Base-by-base conservation (phyloP, 441 rosid species). In the Biscutella auriculata region DNA sequence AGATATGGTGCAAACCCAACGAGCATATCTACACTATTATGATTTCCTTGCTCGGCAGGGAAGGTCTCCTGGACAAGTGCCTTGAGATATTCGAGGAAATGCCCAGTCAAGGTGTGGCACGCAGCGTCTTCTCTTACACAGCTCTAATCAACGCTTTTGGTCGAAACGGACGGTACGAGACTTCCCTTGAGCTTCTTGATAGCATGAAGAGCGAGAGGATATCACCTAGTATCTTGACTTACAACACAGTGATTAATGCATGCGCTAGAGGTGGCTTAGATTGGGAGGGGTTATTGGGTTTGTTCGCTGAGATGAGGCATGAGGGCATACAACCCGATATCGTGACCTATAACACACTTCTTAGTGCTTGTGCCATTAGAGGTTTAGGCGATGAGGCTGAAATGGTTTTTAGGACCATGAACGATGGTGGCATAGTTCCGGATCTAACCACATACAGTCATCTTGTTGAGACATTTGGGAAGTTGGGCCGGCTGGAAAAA, bases 221-320 rank as follows among this genome's bases (percentile, higher is more conserved):
- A 48, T 52, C 70, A 11, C 87, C 98, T 1, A 82, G 80, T 66
- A 84, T 86, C 14, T 77, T 92, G 81, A 86, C 96, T 65, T 92
- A 92, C 41, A 92, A 92, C 48, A 92, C 94, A 2, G 92, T 88
- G 49, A 86, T 86, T 16, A 88, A 84, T 73, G 77, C 98, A 0
- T 92, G 95, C 60, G 95, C 89, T 1, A 81, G 89, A 53, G 96
- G 96, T 16, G 89, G 95, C 7, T 67, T 88, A 62, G 89, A 81
- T 75, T 92, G 98, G 98, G 96, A 88, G 56, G 89, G 89, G 14
- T 82, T 92, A 60, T 73, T 92, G 19, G 90, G 94, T 41, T 79
- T 88, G 77, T 88, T 85, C 55, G 96, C 98, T 1, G 94, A 92
- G 75, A 92, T 92, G 95, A 83, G 95, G 69, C 96, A 92, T 34